phyloP scores from a whole-genome alignment of 2,329 filamentous ascomycete species.

The Cytospora mali region DNA sequence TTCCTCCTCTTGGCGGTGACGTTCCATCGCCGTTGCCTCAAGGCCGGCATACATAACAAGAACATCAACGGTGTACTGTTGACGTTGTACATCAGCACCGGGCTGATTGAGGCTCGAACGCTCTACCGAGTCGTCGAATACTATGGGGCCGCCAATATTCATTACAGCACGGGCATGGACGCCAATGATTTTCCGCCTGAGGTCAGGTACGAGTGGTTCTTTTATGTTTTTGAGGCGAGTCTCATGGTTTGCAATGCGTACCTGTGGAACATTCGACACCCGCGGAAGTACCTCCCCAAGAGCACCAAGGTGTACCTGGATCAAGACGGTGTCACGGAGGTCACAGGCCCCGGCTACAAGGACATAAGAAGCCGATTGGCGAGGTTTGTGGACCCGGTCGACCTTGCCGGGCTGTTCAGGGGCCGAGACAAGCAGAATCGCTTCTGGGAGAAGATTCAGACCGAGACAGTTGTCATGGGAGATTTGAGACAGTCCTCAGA shows the following conservation, averaged over 20 bases:
- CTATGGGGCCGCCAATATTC: constrained; percentile 41
- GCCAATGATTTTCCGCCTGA: constrained; percentile 37
- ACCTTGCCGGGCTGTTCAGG: constrained; percentile 31
- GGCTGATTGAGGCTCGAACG: constrained; percentile 50
- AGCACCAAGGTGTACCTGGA: constrained; percentile 42
- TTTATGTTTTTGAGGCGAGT: constrained; percentile 47
- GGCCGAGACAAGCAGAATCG: constrained; percentile 31
- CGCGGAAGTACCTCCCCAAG: constrained; percentile 42
- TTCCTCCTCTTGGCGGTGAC: constrained; percentile 47
- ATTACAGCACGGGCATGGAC: constrained; percentile 37
- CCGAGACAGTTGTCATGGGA: not conserved
- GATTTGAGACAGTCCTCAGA: not conserved
- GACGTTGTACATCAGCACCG: constrained; percentile 47
- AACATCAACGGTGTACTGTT: constrained; percentile 36
- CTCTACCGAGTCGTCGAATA: constrained; percentile 54
- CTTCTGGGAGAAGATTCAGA: constrained; percentile 33
- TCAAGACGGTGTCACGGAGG: constrained; percentile 41
- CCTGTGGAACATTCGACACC: constrained; percentile 44
- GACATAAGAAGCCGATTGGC: constrained; percentile 35
- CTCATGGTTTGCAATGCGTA: constrained; percentile 45
- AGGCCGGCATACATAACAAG: constrained; percentile 25
- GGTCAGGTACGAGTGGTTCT: constrained; percentile 48
- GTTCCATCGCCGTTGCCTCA: constrained; percentile 47
- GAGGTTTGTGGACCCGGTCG: constrained; percentile 38
- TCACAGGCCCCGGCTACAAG: constrained; percentile 36